phyloP scores from a whole-genome alignment of 495 filamentous ascomycete genomes.

The Xylaria venustula region DNA sequence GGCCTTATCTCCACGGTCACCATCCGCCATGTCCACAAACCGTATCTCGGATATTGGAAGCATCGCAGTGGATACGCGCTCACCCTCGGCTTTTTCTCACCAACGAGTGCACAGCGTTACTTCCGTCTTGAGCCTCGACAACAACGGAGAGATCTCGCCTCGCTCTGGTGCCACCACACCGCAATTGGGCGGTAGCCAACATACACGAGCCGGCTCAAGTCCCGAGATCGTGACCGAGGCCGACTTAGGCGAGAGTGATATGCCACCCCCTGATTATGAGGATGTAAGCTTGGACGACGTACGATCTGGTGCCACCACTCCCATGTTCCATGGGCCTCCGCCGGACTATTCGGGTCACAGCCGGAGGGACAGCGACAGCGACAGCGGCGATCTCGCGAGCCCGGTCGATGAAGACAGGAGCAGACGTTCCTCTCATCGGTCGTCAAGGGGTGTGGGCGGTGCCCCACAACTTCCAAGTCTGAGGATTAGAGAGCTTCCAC shows the following conservation, averaged over 20 bases:
- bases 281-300: slow-evolving; percentile 50
- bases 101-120: slow-evolving; percentile 42
- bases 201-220: slow-evolving; percentile 32
- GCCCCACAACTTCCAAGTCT: slow-evolving; percentile 45
- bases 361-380: slow-evolving; percentile 26
- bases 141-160: slow-evolving; percentile 33
- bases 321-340: slow-evolving; percentile 45
- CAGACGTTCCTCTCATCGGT: slow-evolving; percentile 14
- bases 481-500: slow-evolving; percentile 42
- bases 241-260: slow-evolving; percentile 46
- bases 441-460: slow-evolving; percentile 33
- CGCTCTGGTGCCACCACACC: slow-evolving; percentile 41
- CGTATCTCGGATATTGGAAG: slow-evolving; percentile 9
- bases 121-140: slow-evolving; percentile 50
- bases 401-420: slow-evolving; percentile 2
- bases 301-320: slow-evolving; percentile 32
- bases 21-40: slow-evolving; percentile 22
- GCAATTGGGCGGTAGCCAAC: slow-evolving; percentile 17
- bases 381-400: slow-evolving; percentile 23
- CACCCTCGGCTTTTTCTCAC: slow-evolving; percentile 26
- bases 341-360: slow-evolving; percentile 47
- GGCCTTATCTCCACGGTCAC: slow-evolving; percentile 31
- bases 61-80: neutral
- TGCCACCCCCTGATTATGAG: slow-evolving; percentile 56
- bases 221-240: slow-evolving; percentile 42